Evolutionary conservation across 1,139 yeast species (phyloP), one percentile per base, ranked within the genome.

Genomic region (Debaryomyces sp.): DNA sequence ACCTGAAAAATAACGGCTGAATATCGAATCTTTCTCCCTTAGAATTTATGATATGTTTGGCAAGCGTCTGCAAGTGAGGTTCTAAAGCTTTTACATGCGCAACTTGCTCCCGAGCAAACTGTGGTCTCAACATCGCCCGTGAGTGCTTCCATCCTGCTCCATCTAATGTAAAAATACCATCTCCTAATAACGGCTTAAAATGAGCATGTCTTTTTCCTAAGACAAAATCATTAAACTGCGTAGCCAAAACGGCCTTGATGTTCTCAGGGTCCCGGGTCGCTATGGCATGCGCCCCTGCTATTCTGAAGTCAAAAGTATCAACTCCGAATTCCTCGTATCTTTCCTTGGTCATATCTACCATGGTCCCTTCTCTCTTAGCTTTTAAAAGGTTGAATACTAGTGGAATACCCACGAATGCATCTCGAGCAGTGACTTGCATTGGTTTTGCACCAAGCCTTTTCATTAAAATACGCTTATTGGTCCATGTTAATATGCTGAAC

Each of bases 121-220:
- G 85, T 1, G 87, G 86, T 50, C 85, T 70, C 56, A 82, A 72
- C 79, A 82, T 67, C 2, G 82, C 77, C 44, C 87, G 67, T 18
- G 84, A 75, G 58, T 80, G 82, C 56, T 79, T 77, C 87, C 87
- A 81, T 4, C 79, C 82, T 35, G 66, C 72, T 8, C 81, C 82
- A 50, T 79, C 82, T 34, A 79, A 68, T 1, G 85, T 80, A 64
- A 81, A 81, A 50, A 81, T 81, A 3, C 87, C 86, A 49, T 79
- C 79, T 7, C 86, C 86, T 43, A 81, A 66, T 23, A 79, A 61
- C 5, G 81, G 79, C 41, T 53, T 52, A 57, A 80, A 70, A 40
- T 66, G 70, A 4, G 57, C 58, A 59, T 77, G 76, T 54, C 86
- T 75, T 9, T 63, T 59, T 3, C 85, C 86, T 39, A 82, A 70